phyloP scores from a whole-genome alignment of 495 filamentous ascomycete genomes.

The Endocarpon pusillum region DNA sequence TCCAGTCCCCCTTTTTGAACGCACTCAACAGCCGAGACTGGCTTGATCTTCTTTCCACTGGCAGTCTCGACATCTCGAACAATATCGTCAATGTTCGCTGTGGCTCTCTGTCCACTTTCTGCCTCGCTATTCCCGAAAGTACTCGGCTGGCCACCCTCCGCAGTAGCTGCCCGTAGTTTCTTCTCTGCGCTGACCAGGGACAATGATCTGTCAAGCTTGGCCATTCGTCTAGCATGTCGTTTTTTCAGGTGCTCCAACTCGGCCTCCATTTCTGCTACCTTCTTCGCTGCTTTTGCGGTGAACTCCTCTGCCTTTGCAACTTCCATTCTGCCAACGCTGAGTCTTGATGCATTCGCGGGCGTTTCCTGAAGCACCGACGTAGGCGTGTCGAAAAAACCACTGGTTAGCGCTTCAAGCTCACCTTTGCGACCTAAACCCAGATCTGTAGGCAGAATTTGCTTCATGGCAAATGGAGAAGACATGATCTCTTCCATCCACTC shows the following conservation, averaged over 20 bases:
- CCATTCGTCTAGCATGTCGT: conserved; percentile 56
- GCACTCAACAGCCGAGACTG: conserved; percentile 44
- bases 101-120: conserved; percentile 29
- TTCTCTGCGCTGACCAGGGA: conserved; percentile 47
- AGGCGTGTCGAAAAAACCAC: conserved; percentile 56
- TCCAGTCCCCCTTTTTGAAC: conserved; percentile 57
- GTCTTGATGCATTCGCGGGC: conserved; percentile 8
- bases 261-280: conserved; percentile 44
- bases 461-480: conserved; percentile 64
- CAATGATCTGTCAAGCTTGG: conserved; percentile 51
- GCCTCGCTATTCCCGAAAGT: no score
- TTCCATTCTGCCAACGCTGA: conserved; percentile 43
- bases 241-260: conserved; percentile 73
- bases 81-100: conserved; percentile 42
- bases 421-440: conserved; percentile 76
- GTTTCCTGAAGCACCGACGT: conserved; percentile 19
- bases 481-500: conserved; percentile 99
- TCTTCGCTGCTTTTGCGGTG: conserved; percentile 48
- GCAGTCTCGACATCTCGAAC: conserved; percentile 38
- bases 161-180: conserved; percentile 34
- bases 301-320: conserved; percentile 58
- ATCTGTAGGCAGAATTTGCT: conserved; percentile 72
- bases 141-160: conserved; percentile 34
- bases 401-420: conserved; percentile 63
- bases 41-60: conserved; percentile 35